A percentile compares a stretch with the other conserved stretches of the same genome.
Evolutionary conservation across 2,329 filamentous ascomycete genomes (phyloP).

Genomic region (Alternaria viburni): DNA sequence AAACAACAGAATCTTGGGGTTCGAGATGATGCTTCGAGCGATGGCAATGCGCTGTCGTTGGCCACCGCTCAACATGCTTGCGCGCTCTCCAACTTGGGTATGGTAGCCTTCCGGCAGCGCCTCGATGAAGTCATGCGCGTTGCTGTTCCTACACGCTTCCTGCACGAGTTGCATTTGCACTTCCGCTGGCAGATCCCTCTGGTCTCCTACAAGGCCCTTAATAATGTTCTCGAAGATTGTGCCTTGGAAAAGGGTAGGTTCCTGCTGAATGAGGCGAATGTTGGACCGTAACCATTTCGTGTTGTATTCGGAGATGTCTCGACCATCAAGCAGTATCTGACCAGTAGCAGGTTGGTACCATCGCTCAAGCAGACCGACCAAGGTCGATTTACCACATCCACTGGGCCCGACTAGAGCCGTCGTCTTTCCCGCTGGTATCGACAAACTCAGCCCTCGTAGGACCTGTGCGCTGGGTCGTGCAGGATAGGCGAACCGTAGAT

Average conservation of each 20-base stretch:
- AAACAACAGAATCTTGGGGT: constrained; percentile 87
- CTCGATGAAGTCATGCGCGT: background rate
- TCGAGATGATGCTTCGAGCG: constrained; percentile 84
- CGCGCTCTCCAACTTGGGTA: background rate
- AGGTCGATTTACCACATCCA: constrained; percentile 90
- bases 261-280: constrained; percentile 70
- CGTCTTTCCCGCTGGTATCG: constrained; percentile 61
- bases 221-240: constrained; percentile 57
- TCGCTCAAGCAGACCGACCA: constrained; percentile 86
- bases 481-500: constrained; percentile 91
- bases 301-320: constrained; percentile 60
- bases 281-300: constrained; percentile 60
- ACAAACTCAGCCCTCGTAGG: constrained; percentile 61
- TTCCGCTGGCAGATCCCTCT: background rate
- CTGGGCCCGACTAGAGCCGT: constrained; percentile 65
- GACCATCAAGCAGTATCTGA: constrained; percentile 69
- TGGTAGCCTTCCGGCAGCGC: background rate
- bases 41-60: constrained; percentile 98
- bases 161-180: background rate
- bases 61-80: constrained; percentile 62
- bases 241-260: constrained; percentile 54
- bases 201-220: constrained; percentile 48
- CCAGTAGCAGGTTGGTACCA: constrained; percentile 87
- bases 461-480: constrained; percentile 81
- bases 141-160: background rate